Evolutionary conservation across 2,329 filamentous ascomycete species (phyloP).

Genomic region (Diatrype stigma): DNA sequence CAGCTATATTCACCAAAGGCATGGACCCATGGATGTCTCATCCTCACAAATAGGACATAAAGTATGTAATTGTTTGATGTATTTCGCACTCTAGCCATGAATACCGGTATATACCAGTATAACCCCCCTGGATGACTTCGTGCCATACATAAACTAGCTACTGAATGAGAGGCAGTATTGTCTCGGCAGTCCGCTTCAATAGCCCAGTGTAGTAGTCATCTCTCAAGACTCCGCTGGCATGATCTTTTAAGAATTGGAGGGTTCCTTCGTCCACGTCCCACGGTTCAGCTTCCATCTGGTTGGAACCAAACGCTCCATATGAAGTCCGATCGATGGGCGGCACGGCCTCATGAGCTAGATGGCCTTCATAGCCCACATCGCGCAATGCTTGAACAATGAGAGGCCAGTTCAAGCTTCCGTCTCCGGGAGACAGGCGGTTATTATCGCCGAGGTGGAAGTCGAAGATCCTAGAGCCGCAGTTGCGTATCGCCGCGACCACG

Average conservation of each 20-base stretch:
- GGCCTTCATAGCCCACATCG: conserved; percentile 13
- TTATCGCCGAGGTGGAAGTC: conserved; percentile 16
- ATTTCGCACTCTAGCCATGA: too few relatives aligned
- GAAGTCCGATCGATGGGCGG: conserved; percentile 14
- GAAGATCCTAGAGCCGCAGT: conserved; percentile 9
- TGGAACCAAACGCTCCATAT: conserved; percentile 8
- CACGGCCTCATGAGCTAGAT: conserved; percentile 12
- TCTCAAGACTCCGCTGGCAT: conserved; percentile 12
- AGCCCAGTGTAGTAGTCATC: conserved; percentile 12
- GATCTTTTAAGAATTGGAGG: conserved; percentile 15
- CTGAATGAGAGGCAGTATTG: conserved; percentile 11
- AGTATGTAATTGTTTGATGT: too few relatives aligned
- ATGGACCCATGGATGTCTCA: too few relatives aligned
- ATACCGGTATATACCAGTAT: too few relatives aligned
- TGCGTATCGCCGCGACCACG: conserved; percentile 9
- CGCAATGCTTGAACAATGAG: conserved; percentile 11
- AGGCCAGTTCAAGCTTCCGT: conserved; percentile 13
- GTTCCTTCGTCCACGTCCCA: conserved; percentile 12
- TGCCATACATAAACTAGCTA: background rate
- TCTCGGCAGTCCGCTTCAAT: conserved; percentile 11
- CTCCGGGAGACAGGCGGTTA: conserved; percentile 13
- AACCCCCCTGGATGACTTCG: too few relatives aligned
- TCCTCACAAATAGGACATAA: too few relatives aligned
- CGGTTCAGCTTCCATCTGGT: conserved; percentile 11
- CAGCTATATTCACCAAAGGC: too few relatives aligned